A percentile compares a stretch with the other conserved stretches of the same genome.
These are phyloP conservation scores for Gossypium schwendimanii DNA, from an alignment of 441 rosid species.

Conservation along the genomic window DNA sequence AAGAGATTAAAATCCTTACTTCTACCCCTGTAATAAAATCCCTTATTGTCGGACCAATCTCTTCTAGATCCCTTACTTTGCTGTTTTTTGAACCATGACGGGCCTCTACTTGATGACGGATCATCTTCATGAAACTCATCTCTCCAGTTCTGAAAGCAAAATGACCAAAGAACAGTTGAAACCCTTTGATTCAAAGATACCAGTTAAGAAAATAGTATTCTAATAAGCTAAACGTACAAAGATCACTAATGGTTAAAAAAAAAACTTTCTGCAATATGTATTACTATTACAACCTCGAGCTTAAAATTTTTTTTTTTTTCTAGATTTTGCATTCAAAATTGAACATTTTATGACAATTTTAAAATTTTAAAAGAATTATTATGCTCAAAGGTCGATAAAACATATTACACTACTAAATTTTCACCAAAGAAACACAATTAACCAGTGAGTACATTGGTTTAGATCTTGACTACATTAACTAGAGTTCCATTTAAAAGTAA, in stretches of 20 bases:
- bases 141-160: constrained; percentile 46
- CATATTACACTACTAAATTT: neutral
- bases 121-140: constrained; percentile 42
- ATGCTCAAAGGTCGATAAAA: neutral
- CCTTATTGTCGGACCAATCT: constrained; percentile 29
- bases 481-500: neutral
- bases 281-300: neutral
- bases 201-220: neutral
- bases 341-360: neutral
- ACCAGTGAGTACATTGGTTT: neutral
- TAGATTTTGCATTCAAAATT: neutral
- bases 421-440: neutral
- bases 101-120: constrained; percentile 38
- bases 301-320: neutral
- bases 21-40: constrained; percentile 30
- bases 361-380: neutral
- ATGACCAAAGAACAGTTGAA: constrained; percentile 4
- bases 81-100: constrained; percentile 59
- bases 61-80: constrained; percentile 39
- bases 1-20: constrained; percentile 40
- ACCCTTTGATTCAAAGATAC: neutral
- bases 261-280: neutral
- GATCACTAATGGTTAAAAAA: neutral
- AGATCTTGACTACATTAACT: neutral
- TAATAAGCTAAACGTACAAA: neutral